Conservation (phyloP, 2,329 filamentous ascomycete genomes). For the Xylaria sp. region DNA sequence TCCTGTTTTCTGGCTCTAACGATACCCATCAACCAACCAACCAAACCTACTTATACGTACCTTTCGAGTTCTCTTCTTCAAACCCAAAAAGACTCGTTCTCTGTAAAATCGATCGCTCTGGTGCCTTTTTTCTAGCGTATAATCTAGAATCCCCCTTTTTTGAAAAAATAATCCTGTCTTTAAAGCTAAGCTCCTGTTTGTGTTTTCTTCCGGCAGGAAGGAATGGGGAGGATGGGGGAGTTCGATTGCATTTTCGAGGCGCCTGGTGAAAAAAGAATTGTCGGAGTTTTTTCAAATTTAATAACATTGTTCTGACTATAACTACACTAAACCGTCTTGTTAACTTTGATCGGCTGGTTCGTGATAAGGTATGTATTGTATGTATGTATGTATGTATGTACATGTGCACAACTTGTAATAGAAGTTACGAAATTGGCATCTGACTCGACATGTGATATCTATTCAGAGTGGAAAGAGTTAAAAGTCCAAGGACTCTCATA, state of each 20-base stretch:
- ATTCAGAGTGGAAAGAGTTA: neutral
- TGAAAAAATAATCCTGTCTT: conserved; percentile 2
- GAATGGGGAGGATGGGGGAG: conserved; percentile 14
- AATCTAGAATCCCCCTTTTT: conserved; percentile 9
- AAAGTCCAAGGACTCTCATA: neutral
- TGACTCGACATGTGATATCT: neutral
- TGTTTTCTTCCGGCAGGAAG: conserved; percentile 18
- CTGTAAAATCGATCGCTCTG: conserved; percentile 39
- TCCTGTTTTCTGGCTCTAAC: conserved; percentile 18
- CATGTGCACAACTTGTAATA: neutral
- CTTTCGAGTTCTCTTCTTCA: conserved; percentile 45
- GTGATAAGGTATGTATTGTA: neutral
- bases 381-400: neutral
- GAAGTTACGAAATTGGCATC: neutral
- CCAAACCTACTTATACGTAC: conserved; percentile 26
- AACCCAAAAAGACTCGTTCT: conserved; percentile 34
- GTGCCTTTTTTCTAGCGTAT: conserved; percentile 33
- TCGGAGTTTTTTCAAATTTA: conserved; percentile 9
- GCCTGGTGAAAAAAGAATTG: conserved; percentile 20
- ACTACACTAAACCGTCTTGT: neutral
- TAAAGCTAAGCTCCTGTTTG: neutral
- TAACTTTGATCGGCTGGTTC: neutral
- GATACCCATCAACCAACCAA: conserved; percentile 31
- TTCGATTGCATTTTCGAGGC: conserved; percentile 36
- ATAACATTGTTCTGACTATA: conserved; percentile 1